Percentiles rank a stretch among this genome's conserved stretches.
These are phyloP conservation scores for Globisporangium paddicum DNA, from an alignment of 352 stramenopile species.

Conservation along the genomic window DNA sequence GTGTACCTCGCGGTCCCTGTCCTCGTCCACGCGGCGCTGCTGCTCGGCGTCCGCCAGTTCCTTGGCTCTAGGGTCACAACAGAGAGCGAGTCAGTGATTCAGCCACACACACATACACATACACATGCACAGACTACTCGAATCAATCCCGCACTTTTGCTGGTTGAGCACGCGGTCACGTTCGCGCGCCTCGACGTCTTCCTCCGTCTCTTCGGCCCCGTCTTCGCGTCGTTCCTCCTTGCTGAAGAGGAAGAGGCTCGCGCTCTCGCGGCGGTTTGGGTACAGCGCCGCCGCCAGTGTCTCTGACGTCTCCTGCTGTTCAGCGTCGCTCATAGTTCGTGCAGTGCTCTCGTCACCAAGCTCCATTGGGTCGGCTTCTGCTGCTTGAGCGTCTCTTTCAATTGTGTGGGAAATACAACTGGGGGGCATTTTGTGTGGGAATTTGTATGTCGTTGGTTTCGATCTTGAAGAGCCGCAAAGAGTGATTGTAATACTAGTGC, in stretches of 20 bases:
- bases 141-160: conserved; percentile 33
- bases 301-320: neutral
- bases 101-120: neutral
- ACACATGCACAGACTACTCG: neutral
- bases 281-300: neutral
- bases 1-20: conserved; percentile 37
- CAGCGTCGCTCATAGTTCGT: neutral
- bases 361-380: neutral
- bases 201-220: conserved; percentile 27
- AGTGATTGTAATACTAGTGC: neutral
- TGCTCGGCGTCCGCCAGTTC: conserved; percentile 53
- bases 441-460: neutral
- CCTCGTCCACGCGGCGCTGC: conserved; percentile 45
- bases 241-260: conserved; percentile 46
- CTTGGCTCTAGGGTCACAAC: conserved; percentile 26
- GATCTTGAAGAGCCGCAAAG: neutral
- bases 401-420: neutral
- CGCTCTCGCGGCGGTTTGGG: conserved; percentile 30
- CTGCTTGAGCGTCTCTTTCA: neutral
- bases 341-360: neutral
- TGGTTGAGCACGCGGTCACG: conserved; percentile 45
- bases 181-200: conserved; percentile 30
- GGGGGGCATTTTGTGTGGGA: neutral
- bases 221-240: conserved; percentile 29
- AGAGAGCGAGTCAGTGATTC: neutral